These are phyloP conservation scores for Trichophyton mentagrophytes DNA, from an alignment of 2,329 filamentous ascomycete genomes.

Conservation along the genomic window DNA sequence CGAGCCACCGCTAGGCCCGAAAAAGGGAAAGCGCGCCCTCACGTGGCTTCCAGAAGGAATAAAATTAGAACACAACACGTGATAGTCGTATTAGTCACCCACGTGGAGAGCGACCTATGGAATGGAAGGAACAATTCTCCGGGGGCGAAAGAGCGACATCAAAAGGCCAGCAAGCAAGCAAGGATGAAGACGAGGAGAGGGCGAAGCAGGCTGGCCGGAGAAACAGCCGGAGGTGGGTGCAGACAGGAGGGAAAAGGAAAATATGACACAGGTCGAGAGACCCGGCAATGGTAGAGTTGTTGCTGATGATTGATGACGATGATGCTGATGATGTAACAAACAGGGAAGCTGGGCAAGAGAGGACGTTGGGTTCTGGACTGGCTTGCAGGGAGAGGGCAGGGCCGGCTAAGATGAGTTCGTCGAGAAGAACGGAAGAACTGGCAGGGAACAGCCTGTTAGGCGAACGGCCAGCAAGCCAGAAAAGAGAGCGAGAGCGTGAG, in stretches of 20 bases:
- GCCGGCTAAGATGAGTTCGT: background rate
- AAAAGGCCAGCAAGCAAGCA: no score
- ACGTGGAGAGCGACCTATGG: background rate
- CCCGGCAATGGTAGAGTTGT: background rate
- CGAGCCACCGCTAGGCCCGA: background rate
- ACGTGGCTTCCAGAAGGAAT: slow-evolving; percentile 3
- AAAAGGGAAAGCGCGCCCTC: background rate
- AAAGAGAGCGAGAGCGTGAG: background rate
- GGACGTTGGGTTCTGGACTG: background rate
- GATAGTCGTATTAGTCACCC: slow-evolving; percentile 1
- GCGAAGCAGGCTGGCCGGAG: background rate
- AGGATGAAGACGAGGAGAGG: background rate
- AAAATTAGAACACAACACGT: background rate
- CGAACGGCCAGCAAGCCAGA: no score
- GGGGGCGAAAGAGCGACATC: background rate
- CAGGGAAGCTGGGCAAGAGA: background rate
- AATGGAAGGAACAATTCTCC: background rate
- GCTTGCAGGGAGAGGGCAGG: slow-evolving; percentile 1
- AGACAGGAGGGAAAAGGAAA: background rate
- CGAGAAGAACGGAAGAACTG: background rate
- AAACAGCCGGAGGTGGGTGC: background rate
- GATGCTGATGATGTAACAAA: background rate
- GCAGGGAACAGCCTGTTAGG: background rate
- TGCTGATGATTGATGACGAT: no score
- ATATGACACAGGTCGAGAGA: background rate